A percentile compares a stretch with the other conserved stretches of the same genome.
phyloP scores from a whole-genome alignment of 345 rosid genomes.

The Eucalyptus lansdowneana region DNA sequence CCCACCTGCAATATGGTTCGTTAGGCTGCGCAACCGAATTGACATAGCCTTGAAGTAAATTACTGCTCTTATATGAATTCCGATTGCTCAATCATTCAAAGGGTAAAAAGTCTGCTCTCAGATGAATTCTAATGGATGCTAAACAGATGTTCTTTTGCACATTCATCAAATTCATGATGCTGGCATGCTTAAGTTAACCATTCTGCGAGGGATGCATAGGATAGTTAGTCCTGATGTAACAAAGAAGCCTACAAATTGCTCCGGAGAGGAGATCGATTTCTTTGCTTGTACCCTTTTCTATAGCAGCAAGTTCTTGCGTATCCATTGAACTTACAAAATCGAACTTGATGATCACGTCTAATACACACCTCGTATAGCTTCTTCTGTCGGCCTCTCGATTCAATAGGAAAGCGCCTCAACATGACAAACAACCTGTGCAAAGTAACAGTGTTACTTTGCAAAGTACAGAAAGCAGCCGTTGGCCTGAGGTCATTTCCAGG shows the following conservation, averaged over 20 bases:
- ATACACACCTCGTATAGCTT: slow-evolving; percentile 67
- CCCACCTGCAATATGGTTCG: slow-evolving; percentile 41
- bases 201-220: background rate
- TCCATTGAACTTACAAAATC: background rate
- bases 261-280: background rate
- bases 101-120: background rate
- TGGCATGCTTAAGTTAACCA: background rate
- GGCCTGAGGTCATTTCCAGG: background rate
- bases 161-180: background rate
- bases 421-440: slow-evolving; percentile 50
- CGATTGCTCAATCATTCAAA: background rate
- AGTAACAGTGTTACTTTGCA: background rate
- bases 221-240: background rate
- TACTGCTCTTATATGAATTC: background rate
- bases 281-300: background rate
- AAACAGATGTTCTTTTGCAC: background rate
- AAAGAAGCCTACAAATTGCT: background rate
- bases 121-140: background rate
- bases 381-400: slow-evolving; percentile 77
- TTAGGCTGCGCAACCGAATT: background rate
- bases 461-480: background rate
- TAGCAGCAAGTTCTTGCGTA: background rate
- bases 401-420: slow-evolving; percentile 80
- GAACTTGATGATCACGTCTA: background rate
- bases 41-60: background rate